Base-by-base conservation (phyloP, 306 rosid species). In the Rosa chinensis region DNA sequence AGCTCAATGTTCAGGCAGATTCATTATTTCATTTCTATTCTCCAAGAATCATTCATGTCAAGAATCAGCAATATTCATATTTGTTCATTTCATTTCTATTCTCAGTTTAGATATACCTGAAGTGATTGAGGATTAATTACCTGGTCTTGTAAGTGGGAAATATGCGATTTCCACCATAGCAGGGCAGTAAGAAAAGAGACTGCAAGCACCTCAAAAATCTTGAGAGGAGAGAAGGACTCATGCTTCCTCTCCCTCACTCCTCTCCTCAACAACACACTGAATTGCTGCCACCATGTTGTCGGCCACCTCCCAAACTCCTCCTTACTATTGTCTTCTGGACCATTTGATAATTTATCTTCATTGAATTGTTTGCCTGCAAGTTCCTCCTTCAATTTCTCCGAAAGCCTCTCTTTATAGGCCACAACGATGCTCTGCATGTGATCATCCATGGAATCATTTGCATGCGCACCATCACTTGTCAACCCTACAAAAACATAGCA, bases 251-350 rank as follows among this genome's bases (percentile, higher is more conserved):
- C 93, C 74, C 83, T 92, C 43, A 92, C 14, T 59, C 90, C 93
- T 90, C 93, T 90, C 76, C 84, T 89, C 47, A 88, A 78, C 12
- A 92, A 77, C n/a, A 89, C 93, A 45, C 10, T 39, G 70, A 90
- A 90, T 70, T 92, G 95, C 74, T 92, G 92, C 25, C 82, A 79
- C 97, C 97, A 92, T 37, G 82, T 84, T 4, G 93, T 86, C 8
- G 91, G 81, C 93, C 97, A 92, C 63, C 78, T 84, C 6, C 64
- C 87, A 72, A 67, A 82, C 12, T 21, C 85, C 50, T 81, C 88
- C 8, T 87, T 20, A 55, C 3, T 55, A 20, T 6, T 20, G n/a
- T 56, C 80, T 28, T 23, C 50, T 77, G 63, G 78, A 39, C 66
- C 81, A 16, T 74, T 82, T 53, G 23, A 53, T 48, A 11, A 0